Base-by-base conservation (phyloP, 164 flowering plant genomes). In the Saururus chinensis region DNA sequence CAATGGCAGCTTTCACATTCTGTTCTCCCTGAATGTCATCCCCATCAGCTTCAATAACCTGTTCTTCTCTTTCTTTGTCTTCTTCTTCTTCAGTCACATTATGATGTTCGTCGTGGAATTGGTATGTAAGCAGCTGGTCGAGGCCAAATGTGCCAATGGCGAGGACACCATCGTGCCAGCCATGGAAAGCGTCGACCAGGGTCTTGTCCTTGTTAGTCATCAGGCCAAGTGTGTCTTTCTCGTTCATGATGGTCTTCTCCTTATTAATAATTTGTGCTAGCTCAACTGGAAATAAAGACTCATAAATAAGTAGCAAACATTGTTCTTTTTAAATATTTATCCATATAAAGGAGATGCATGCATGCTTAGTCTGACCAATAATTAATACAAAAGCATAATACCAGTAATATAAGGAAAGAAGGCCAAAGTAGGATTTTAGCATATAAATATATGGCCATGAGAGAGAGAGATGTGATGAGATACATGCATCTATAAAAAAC, bases 101-200 rank as follows among this genome's bases (percentile, higher is more conserved):
- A 26, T 65, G 61, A 1, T 60, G 70, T 21, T 70, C 53, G 4
- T 67, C 37, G 12, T 60, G 64, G 63, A 53, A 64, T 7, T 61
- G 68, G 62, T 24, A 52, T 25, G 64, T 37, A 35, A 24, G n/a
- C 21, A 81, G 37, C 6, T 79, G 77, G 53, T 82, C 77, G 58
- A 76, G 73, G 7, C 93, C 93, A 11, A 87, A 76, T 3, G 93
- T 87, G 24, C 93, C 93, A 35, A 87, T 87, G 7, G 86, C 65
- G 8, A 87, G 68, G 56, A 87, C 74, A 51, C 88, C 89, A 30
- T 82, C 78, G 57, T 61, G 75, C 93, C 89, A 84, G 9, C 76
- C 76, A 35, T 80, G 81, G 20, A 81, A 67, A 56, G 71, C 71
- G 21, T 79, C 78, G 7, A 70, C 74, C 6, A 75, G 40, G 17